Evolutionary conservation across 169 alveolate species (phyloP).

Genomic region (Plasmodium knowlesi): DNA sequence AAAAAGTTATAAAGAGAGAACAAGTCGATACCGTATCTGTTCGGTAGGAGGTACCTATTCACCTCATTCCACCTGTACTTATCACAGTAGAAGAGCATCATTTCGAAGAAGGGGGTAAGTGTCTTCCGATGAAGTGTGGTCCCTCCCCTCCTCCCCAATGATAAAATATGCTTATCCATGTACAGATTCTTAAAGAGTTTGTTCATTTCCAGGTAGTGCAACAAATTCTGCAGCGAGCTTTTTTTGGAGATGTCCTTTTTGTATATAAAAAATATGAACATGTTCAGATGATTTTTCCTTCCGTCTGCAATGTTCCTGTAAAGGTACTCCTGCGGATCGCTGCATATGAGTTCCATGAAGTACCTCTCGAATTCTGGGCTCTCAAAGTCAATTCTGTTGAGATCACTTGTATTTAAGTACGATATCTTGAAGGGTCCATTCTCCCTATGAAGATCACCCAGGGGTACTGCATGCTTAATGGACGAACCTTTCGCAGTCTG

Average conservation of each 20-base stretch:
- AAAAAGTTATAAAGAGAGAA: constrained; percentile 17
- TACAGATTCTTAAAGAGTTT: constrained; percentile 15
- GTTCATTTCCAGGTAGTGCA: constrained; percentile 16
- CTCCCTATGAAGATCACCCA: not conserved
- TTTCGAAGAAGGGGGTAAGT: constrained; percentile 11
- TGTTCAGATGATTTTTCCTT: constrained; percentile 3
- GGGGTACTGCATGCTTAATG: not conserved
- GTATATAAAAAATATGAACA: constrained; percentile 27
- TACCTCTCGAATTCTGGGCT: constrained; percentile 2
- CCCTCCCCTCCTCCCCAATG: not conserved
- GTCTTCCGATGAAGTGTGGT: not conserved
- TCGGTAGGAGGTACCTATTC: constrained; percentile 7
- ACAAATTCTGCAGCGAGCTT: not conserved
- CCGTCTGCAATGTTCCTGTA: constrained; percentile 21
- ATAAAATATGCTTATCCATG: not conserved
- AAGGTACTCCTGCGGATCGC: constrained; percentile 48
- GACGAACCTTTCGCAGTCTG: not conserved
- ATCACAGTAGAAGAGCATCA: not conserved
- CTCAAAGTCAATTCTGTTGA: not conserved
- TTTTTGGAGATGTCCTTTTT: constrained; percentile 33
- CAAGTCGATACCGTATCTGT: constrained; percentile 3
- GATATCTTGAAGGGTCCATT: not conserved
- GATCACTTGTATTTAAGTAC: not conserved
- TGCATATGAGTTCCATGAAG: constrained; percentile 22
- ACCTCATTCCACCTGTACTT: constrained; percentile 38